Percentiles rank a stretch among this genome's conserved stretches.
Evolutionary conservation across 495 filamentous ascomycete species (phyloP).

Genomic region (Penicillium cinerascens): DNA sequence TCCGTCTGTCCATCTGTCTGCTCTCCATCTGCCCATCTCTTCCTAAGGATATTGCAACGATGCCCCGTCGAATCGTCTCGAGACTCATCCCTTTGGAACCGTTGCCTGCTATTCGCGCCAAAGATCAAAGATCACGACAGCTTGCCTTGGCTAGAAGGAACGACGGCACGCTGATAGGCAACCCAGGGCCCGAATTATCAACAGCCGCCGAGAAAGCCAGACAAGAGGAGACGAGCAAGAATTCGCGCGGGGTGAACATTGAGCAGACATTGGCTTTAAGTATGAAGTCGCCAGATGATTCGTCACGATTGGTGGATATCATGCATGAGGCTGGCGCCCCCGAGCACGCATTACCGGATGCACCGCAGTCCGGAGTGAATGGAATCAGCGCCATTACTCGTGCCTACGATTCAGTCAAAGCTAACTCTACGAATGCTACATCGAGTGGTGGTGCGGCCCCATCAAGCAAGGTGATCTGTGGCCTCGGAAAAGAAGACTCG

Average conservation of each 20-base stretch:
- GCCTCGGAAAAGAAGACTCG: background rate
- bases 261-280: background rate
- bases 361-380: background rate
- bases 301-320: slow-evolving; percentile 2
- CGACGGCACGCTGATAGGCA: background rate
- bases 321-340: background rate
- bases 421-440: background rate
- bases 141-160: background rate
- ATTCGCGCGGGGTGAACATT: background rate
- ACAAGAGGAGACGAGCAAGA: background rate
- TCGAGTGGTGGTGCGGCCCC: background rate
- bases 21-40: background rate
- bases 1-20: background rate
- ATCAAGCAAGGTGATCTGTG: background rate
- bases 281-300: background rate
- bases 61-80: background rate
- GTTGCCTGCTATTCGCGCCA: slow-evolving; percentile 1
- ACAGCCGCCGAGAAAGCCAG: background rate
- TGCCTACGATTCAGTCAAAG: background rate
- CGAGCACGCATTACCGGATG: slow-evolving; percentile 10
- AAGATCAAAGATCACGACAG: background rate
- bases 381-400: background rate
- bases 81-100: slow-evolving; percentile 4
- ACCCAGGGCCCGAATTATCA: background rate
- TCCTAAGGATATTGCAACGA: background rate